Base-by-base conservation (phyloP, 306 rosid species). In the Sindora glabra region DNA sequence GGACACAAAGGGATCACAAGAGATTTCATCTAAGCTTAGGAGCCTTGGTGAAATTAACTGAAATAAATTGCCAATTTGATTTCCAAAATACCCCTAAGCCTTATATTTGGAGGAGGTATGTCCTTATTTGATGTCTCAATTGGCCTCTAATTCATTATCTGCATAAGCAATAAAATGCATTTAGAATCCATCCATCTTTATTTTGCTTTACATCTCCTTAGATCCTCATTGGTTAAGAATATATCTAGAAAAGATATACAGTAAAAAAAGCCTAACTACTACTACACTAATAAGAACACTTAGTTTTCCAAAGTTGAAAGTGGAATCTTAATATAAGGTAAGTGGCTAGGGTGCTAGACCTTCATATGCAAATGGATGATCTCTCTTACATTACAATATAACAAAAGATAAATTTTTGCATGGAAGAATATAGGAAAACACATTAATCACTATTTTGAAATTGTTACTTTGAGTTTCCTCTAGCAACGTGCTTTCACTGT, bases 41-140 rank as follows among this genome's bases (percentile, higher is more conserved):
- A 9, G 11, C 42, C 36, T 15, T 14, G 10, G 24, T 6, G 40
- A 13, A 38, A 42, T 40, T 21, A 3, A 17, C 3, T 26, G 18
- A 41, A 66, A 51, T 27, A 55, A 41, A 24, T 16, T 89, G 89
- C 99, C 96, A 88, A 77, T 86, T 81, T 92, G 64, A 89, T 84
- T 76, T 89, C 80, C 62, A 92, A 88, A 68, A 92, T 49, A 71
- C 89, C 99, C 19, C 99, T 95, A 8, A 87, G 82, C 76, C 99
- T 89, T 47, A 92, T 32, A 41, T 86, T 89, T 4, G 96, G 99
- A 66, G 82, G 83, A 0, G 83, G 82, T 61, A 96, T 83, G 78
- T 72, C 80, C 52, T 76, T 77, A 64, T 83, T 82, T 0, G 96
- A 79, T 1, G 96, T 90, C 61, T 84, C 96, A 74, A 92, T 68